phyloP scores from a whole-genome alignment of 352 stramenopile species.

The Phytopythium chamaehyphon region DNA sequence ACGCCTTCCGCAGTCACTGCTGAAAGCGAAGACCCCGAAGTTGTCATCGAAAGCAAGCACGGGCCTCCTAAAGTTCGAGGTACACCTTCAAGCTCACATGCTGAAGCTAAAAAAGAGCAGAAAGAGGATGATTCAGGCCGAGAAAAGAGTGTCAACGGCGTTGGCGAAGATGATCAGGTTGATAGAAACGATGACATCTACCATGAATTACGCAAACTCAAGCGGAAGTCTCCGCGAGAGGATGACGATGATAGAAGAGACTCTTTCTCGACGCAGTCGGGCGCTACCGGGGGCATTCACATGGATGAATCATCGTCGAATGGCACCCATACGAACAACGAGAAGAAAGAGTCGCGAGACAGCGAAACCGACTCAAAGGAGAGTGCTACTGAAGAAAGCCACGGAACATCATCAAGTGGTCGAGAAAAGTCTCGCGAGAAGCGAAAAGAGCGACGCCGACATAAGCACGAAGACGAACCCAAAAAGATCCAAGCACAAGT shows the following conservation, averaged over 20 bases:
- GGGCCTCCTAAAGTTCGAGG: conserved; percentile 19
- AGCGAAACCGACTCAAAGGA: conserved; percentile 36
- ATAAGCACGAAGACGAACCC: conserved; percentile 57
- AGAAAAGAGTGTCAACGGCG: conserved; percentile 19
- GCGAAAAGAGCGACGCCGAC: conserved; percentile 46
- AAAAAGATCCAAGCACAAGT: conserved; percentile 69
- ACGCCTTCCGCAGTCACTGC: background rate
- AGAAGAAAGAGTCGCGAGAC: conserved; percentile 8
- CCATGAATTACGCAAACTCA: conserved; percentile 54
- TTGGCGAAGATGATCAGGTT: conserved; percentile 13
- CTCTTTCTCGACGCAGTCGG: conserved; percentile 11
- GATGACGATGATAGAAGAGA: conserved; percentile 23
- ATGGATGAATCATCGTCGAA: conserved; percentile 13
- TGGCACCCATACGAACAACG: conserved; percentile 21
- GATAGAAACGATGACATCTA: conserved; percentile 39
- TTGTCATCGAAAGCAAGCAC: conserved; percentile 56
- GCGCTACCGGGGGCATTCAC: background rate
- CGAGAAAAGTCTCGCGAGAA: conserved; percentile 43
- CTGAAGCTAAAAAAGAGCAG: conserved; percentile 19
- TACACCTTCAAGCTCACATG: background rate
- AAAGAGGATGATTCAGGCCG: conserved; percentile 15
- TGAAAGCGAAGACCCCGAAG: conserved; percentile 38
- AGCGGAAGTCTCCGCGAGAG: conserved; percentile 21
- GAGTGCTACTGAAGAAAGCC: conserved; percentile 8
- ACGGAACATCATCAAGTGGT: conserved; percentile 5